Evolutionary conservation across 1,284 basidiomycete genomes (phyloP).

Genomic region (Bjerkandera adusta): DNA sequence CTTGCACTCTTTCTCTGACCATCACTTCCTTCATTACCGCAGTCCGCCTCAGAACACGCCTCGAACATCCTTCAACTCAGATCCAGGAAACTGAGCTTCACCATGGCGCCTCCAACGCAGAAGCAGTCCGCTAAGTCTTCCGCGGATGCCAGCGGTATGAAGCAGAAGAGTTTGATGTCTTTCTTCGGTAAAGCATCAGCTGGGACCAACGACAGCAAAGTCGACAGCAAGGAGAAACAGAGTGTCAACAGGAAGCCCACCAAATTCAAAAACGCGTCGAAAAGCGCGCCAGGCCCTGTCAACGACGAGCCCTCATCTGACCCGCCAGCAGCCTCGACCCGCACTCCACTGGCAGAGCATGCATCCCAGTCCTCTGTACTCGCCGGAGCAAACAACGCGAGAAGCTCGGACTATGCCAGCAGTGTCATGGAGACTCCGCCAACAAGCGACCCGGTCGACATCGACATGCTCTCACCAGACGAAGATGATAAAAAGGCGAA

Average conservation of each 20-base stretch:
- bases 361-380: conserved; percentile 26
- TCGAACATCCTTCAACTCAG: too few relatives aligned
- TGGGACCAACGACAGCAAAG: conserved; percentile 21
- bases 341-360: conserved; percentile 28
- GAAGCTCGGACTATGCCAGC: conserved; percentile 48
- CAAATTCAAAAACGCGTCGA: neutral
- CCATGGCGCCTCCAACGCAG: conserved; percentile 6
- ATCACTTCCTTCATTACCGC: too few relatives aligned
- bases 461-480: conserved; percentile 63
- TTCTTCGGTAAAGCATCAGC: conserved; percentile 55
- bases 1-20: too few relatives aligned
- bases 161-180: conserved; percentile 73
- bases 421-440: conserved; percentile 60
- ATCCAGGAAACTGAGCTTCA: too few relatives aligned
- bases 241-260: neutral
- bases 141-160: conserved; percentile 41
- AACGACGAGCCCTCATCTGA: conserved; percentile 24
- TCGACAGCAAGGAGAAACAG: conserved; percentile 25
- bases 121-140: conserved; percentile 10
- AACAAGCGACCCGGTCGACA: conserved; percentile 71
- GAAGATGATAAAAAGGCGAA: conserved; percentile 36
- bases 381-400: conserved; percentile 37
- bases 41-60: too few relatives aligned
- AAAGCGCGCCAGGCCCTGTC: conserved; percentile 4
- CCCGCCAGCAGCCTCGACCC: conserved; percentile 20